Percentiles rank a stretch among this genome's conserved stretches.
Conservation (phyloP, 179 eudicot species). For the Amaranthus tricolor region DNA sequence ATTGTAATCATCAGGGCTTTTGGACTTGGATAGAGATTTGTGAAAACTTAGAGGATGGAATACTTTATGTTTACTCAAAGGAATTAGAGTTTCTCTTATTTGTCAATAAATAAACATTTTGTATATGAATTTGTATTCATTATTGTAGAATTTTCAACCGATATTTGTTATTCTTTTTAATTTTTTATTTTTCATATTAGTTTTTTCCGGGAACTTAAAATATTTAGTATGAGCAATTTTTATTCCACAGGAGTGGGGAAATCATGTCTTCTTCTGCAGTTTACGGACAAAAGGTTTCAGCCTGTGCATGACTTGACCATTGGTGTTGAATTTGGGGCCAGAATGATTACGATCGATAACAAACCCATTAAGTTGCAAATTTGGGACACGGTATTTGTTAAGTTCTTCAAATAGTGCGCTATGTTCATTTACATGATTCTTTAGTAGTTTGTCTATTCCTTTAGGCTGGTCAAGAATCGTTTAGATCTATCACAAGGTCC, state of each 20-base stretch:
- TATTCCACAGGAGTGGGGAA: conserved; percentile 32
- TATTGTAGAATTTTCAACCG: neutral
- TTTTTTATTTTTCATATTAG: neutral
- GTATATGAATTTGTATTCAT: neutral
- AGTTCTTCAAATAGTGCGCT: neutral
- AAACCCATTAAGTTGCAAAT: conserved; percentile 73
- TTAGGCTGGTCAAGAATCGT: neutral
- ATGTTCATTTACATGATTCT: neutral
- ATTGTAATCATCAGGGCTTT: no score
- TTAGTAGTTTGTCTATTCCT: neutral
- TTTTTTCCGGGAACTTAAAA: neutral
- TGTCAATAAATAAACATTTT: neutral
- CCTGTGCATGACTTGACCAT: conserved; percentile 42
- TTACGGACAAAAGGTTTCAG: conserved; percentile 37
- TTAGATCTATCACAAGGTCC: neutral
- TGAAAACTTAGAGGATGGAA: neutral
- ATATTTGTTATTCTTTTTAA: neutral
- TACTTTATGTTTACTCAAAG: no score
- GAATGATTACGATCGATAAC: conserved; percentile 41
- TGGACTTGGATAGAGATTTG: neutral
- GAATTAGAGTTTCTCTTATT: neutral
- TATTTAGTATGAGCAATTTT: neutral
- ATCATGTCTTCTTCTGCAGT: conserved; percentile 32
- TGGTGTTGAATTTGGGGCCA: conserved; percentile 45
- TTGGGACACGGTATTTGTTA: conserved; percentile 67